Conservation (phyloP, 768 basidiomycete genomes). For the Russula sp. region DNA sequence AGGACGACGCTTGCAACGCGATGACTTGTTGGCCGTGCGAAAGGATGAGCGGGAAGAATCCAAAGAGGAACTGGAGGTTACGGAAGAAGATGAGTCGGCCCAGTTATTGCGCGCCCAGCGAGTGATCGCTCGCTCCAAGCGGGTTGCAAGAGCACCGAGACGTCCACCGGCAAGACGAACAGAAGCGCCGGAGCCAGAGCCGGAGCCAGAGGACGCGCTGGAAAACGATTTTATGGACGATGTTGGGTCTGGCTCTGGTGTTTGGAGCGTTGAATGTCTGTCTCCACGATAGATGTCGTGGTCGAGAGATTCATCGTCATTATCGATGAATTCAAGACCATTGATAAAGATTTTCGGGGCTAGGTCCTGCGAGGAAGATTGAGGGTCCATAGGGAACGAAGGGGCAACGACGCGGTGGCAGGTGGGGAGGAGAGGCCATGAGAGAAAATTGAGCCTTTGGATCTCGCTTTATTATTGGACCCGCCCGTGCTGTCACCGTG, state of each 20-base stretch:
- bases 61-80: constrained; percentile 32
- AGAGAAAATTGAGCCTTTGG: neutral
- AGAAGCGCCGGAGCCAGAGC: constrained; percentile 20
- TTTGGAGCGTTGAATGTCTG: constrained; percentile 31
- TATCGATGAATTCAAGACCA: constrained; percentile 17
- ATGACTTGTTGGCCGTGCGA: constrained; percentile 31
- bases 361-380: neutral
- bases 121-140: constrained; percentile 63
- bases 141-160: constrained; percentile 37
- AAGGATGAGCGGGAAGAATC: constrained; percentile 36
- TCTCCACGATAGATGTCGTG: constrained; percentile 59
- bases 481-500: neutral
- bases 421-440: constrained; percentile 2
- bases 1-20: constrained; percentile 39
- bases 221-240: constrained; percentile 29
- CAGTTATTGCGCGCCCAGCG: constrained; percentile 58
- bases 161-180: constrained; percentile 28
- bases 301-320: constrained; percentile 38
- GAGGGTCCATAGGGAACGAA: constrained; percentile 14
- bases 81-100: constrained; percentile 34
- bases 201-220: constrained; percentile 33
- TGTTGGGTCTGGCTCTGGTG: constrained; percentile 24
- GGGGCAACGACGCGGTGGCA: neutral
- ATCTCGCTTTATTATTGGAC: neutral
- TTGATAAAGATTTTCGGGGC: constrained; percentile 1